Evolutionary conservation across 306 rosid species (phyloP).

Genomic region (Citrullus mucosospermus): DNA sequence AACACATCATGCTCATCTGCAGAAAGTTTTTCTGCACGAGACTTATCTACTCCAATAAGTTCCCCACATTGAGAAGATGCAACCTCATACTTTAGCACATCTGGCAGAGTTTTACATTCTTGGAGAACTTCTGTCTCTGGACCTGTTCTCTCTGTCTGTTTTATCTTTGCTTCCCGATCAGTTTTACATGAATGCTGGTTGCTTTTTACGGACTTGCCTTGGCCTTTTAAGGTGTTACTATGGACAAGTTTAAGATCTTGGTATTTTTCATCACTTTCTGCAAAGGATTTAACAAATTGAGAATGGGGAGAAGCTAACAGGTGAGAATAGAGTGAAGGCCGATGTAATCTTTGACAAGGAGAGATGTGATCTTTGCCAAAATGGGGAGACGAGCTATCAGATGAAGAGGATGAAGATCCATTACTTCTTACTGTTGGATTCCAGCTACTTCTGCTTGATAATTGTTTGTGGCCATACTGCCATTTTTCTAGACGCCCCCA

Average conservation of each 20-base stretch:
- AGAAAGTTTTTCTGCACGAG: constrained; percentile 16
- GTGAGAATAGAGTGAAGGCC: constrained; percentile 45
- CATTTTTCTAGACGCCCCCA: constrained; percentile 80
- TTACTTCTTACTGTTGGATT: constrained; percentile 38
- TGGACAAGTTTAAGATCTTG: constrained; percentile 18
- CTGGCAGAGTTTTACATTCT: constrained; percentile 22
- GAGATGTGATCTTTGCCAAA: constrained; percentile 42
- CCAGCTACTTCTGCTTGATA: constrained; percentile 27
- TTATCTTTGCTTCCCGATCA: constrained; percentile 14
- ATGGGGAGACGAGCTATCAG: constrained; percentile 36
- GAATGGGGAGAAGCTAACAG: constrained; percentile 24
- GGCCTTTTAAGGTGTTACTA: constrained; percentile 13
- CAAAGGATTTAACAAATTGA: constrained; percentile 22
- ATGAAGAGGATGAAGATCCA: constrained; percentile 37
- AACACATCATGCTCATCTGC: constrained; percentile 15
- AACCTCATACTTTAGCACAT: constrained; percentile 14
- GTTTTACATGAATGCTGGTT: constrained; percentile 25
- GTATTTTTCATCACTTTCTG: constrained; percentile 21
- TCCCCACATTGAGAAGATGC: constrained; percentile 28
- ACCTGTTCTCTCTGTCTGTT: constrained; percentile 23
- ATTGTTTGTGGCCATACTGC: constrained; percentile 37
- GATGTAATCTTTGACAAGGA: constrained; percentile 32
- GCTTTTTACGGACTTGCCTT: constrained; percentile 21
- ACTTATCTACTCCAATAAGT: constrained; percentile 23
- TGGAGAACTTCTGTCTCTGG: constrained; percentile 15